These are phyloP conservation scores for Daedaleopsis sinensis DNA, from an alignment of 768 basidiomycete genomes.

Conservation along the genomic window DNA sequence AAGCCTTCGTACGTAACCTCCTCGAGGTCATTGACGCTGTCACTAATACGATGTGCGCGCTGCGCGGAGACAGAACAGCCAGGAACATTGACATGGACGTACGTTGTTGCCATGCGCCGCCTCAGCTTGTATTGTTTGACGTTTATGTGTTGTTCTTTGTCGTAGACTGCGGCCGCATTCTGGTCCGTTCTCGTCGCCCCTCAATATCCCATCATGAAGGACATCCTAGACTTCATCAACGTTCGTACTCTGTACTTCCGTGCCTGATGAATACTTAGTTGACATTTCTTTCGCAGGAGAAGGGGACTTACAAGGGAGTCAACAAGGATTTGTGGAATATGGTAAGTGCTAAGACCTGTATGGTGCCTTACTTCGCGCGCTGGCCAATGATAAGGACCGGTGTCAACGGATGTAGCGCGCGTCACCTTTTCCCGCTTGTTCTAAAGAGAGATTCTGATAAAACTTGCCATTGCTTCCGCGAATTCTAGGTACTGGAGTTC, in stretches of 20 bases:
- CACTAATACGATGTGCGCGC: too few relatives aligned
- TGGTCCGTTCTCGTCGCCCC: conserved; percentile 78
- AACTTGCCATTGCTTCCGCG: background rate
- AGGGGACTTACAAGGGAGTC: conserved; percentile 68
- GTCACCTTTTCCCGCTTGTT: too few relatives aligned
- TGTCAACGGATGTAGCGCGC: too few relatives aligned
- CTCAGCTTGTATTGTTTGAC: conserved; percentile 1
- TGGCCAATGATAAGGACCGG: background rate
- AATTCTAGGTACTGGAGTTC: conserved; percentile 72
- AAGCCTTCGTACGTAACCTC: conserved; percentile 65
- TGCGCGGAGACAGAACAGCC: conserved; percentile 58
- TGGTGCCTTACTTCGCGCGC: background rate
- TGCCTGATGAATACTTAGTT: background rate
- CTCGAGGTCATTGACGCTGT: background rate
- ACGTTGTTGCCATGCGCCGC: conserved; percentile 17
- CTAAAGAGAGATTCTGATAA: too few relatives aligned
- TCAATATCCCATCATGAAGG: conserved; percentile 65
- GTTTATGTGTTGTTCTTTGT: background rate
- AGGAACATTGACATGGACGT: conserved; percentile 86
- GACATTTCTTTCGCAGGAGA: conserved; percentile 35
- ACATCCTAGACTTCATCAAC: conserved; percentile 66
- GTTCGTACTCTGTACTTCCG: conserved; percentile 40
- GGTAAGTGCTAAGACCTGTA: conserved; percentile 45
- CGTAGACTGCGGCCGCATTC: conserved; percentile 68
- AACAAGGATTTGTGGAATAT: conserved; percentile 89